phyloP scores from a whole-genome alignment of 768 basidiomycete genomes.

The Cystobasidiopsis lactophilus region DNA sequence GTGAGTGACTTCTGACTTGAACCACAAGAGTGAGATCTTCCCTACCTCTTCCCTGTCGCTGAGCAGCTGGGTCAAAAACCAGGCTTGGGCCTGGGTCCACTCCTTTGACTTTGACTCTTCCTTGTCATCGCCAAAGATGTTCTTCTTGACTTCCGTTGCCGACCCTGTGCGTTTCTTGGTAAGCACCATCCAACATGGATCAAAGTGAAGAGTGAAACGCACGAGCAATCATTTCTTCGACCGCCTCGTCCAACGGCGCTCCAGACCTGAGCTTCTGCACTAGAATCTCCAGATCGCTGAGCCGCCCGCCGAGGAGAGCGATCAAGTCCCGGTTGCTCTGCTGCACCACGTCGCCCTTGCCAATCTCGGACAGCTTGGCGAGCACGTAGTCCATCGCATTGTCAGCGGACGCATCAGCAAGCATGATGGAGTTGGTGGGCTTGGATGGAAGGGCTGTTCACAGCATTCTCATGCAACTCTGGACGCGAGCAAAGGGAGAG shows the following conservation, averaged over 20 bases:
- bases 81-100: constrained; percentile 75
- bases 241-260: constrained; percentile 15
- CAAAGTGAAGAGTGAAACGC: constrained; percentile 23
- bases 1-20: neutral
- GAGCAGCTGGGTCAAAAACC: constrained; percentile 55
- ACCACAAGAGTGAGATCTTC: neutral
- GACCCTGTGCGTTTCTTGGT: neutral
- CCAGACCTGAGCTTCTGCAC: constrained; percentile 17
- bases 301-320: constrained; percentile 63
- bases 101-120: constrained; percentile 63
- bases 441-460: constrained; percentile 57
- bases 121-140: constrained; percentile 72
- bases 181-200: neutral
- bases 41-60: constrained; percentile 35
- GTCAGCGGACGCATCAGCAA: constrained; percentile 62
- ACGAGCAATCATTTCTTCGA: constrained; percentile 49
- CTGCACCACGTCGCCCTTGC: constrained; percentile 3
- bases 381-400: constrained; percentile 63
- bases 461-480: no score
- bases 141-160: constrained; percentile 65
- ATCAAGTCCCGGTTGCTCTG: constrained; percentile 30
- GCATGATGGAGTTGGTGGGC: constrained; percentile 50
- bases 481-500: neutral
- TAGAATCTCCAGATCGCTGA: constrained; percentile 54
- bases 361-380: constrained; percentile 42